Evolutionary conservation across 805 yeast species (phyloP).

Genomic region (Wickerhamomyces pijperi): DNA sequence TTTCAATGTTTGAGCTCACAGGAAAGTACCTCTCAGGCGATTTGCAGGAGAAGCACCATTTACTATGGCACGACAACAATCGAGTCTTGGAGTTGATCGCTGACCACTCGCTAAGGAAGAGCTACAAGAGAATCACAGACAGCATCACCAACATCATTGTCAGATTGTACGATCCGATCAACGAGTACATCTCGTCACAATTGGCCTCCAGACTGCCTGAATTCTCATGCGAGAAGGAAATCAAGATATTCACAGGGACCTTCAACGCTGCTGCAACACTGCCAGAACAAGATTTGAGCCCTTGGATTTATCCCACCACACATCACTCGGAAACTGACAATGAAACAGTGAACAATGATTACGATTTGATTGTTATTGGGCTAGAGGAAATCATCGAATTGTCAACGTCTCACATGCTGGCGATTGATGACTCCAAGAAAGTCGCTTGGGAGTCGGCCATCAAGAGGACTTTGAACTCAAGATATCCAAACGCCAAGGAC

Average conservation of each 20-base stretch:
- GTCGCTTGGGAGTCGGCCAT: slow-evolving; percentile 58
- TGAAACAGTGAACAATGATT: slow-evolving; percentile 17
- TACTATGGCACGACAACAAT: slow-evolving; percentile 89
- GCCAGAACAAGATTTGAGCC: slow-evolving; percentile 43
- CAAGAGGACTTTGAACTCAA: slow-evolving; percentile 31
- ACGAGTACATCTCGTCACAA: slow-evolving; percentile 68
- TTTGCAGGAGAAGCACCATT: slow-evolving; percentile 57
- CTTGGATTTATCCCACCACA: slow-evolving; percentile 69
- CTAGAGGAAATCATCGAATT: slow-evolving; percentile 85
- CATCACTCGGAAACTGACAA: slow-evolving; percentile 1
- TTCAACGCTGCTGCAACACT: slow-evolving; percentile 75
- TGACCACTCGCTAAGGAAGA: slow-evolving; percentile 26
- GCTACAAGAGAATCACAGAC: slow-evolving; percentile 18
- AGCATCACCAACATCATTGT: slow-evolving; percentile 29
- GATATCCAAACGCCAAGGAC: slow-evolving; percentile 4
- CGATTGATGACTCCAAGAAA: slow-evolving; percentile 55
- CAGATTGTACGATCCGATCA: slow-evolving; percentile 76
- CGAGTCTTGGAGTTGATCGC: slow-evolving; percentile 75
- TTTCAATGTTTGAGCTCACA: slow-evolving; percentile 28
- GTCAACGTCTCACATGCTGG: slow-evolving; percentile 72
- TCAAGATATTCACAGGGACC: slow-evolving; percentile 71
- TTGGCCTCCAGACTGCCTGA: slow-evolving; percentile 35
- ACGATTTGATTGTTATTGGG: slow-evolving; percentile 75
- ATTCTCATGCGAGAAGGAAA: slow-evolving; percentile 50
- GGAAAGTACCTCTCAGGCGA: slow-evolving; percentile 30